Conservation (phyloP, 495 filamentous ascomycete species). For the Letharia lupina region DNA sequence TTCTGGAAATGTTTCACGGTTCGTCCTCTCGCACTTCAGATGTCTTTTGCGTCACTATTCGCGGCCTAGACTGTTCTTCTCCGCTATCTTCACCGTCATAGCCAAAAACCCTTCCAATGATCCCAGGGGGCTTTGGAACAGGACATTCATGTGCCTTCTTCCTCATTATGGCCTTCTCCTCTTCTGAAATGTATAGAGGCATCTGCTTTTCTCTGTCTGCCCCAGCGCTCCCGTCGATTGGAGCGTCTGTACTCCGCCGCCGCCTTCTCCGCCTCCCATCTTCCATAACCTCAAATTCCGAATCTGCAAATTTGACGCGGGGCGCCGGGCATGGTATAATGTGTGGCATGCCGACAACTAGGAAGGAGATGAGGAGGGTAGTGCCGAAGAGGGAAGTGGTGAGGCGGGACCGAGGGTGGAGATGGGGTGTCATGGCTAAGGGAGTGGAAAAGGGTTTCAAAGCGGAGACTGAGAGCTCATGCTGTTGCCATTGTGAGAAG, state of each 20-base stretch:
- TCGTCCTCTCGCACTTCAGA: background rate
- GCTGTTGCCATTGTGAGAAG: background rate
- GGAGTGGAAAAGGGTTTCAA: background rate
- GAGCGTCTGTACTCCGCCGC: constrained; percentile 2
- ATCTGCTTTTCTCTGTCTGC: constrained; percentile 28
- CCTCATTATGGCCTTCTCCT: constrained; percentile 26
- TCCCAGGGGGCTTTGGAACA: constrained; percentile 71
- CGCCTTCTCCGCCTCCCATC: constrained; percentile 34
- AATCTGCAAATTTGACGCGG: constrained; percentile 64
- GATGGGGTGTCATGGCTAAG: constrained; percentile 67
- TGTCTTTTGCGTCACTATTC: constrained; percentile 3
- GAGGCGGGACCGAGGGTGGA: constrained; percentile 85
- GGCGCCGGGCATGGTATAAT: constrained; percentile 87
- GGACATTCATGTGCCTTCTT: constrained; percentile 54
- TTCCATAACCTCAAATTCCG: constrained; percentile 45
- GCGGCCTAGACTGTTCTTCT: background rate
- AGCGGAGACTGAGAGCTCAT: background rate
- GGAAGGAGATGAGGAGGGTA: constrained; percentile 84
- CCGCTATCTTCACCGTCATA: constrained; percentile 38
- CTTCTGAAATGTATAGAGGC: constrained; percentile 16
- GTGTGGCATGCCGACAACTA: constrained; percentile 86
- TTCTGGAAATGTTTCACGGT: background rate
- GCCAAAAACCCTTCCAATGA: constrained; percentile 66
- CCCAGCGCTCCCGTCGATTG: constrained; percentile 37
- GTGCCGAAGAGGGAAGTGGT: constrained; percentile 89